A percentile compares a stretch with the other conserved stretches of the same genome.
Evolutionary conservation across 441 rosid species (phyloP).

Genomic region (Arabidopsis hybrid): DNA sequence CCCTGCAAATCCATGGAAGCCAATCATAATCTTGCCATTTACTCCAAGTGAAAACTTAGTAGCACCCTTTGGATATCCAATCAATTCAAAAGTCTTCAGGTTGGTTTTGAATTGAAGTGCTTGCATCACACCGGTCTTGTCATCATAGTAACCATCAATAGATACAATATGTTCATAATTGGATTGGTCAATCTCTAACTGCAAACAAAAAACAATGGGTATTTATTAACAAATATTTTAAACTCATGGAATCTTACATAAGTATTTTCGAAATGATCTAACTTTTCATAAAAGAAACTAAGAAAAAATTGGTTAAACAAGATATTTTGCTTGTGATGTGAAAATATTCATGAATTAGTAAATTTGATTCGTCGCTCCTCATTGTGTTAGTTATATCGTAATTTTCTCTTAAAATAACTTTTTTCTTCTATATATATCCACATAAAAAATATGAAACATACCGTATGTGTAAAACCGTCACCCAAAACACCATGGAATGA

Average conservation of each 20-base stretch:
- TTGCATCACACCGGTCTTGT: background rate
- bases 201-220: background rate
- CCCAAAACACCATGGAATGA: slow-evolving; percentile 18
- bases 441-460: background rate
- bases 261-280: too few relatives aligned
- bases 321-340: too few relatives aligned
- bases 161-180: slow-evolving; percentile 12
- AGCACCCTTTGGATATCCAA: slow-evolving; percentile 25
- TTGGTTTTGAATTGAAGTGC: slow-evolving; percentile 29
- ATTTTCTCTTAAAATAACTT: too few relatives aligned
- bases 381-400: too few relatives aligned
- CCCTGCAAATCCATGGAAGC: slow-evolving; percentile 34
- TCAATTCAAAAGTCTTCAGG: slow-evolving; percentile 6
- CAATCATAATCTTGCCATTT: background rate
- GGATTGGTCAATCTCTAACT: slow-evolving; percentile 21
- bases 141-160: slow-evolving; percentile 14
- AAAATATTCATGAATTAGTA: too few relatives aligned
- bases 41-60: slow-evolving; percentile 10
- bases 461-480: slow-evolving; percentile 9
- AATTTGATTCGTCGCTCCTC: too few relatives aligned
- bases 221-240: background rate
- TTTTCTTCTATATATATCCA: too few relatives aligned
- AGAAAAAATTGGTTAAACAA: too few relatives aligned
- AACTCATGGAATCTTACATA: too few relatives aligned
- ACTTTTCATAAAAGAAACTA: too few relatives aligned